These are phyloP conservation scores for Primulina tabacum DNA, from an alignment of 257 asterid genomes.

Conservation along the genomic window DNA sequence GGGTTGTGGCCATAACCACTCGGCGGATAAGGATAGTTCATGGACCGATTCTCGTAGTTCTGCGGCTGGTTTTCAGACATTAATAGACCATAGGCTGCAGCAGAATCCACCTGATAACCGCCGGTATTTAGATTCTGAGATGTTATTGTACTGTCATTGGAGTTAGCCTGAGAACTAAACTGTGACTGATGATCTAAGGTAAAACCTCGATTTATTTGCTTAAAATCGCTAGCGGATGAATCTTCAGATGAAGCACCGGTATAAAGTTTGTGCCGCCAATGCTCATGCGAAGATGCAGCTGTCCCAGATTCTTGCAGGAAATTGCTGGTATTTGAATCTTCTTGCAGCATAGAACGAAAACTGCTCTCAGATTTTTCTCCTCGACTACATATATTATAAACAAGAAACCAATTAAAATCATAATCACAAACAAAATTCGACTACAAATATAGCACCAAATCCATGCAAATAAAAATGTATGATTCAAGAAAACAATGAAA, in stretches of 20 bases:
- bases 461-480: not conserved
- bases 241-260: conserved; percentile 31
- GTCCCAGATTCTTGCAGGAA: conserved; percentile 44
- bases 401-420: not conserved
- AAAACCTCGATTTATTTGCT: conserved; percentile 43
- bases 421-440: not conserved
- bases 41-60: conserved; percentile 28
- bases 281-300: conserved; percentile 40
- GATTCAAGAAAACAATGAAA: not conserved
- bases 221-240: conserved; percentile 34
- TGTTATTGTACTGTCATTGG: conserved; percentile 40
- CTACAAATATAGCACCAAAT: not conserved
- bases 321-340: conserved; percentile 34
- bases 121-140: conserved; percentile 33
- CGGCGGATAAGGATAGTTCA: conserved; percentile 38
- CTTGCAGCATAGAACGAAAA: conserved; percentile 51
- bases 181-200: conserved; percentile 48
- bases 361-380: conserved; percentile 42
- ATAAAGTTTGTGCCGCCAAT: conserved; percentile 47
- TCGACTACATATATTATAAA: conserved; percentile 28
- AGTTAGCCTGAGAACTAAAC: conserved; percentile 41
- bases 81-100: conserved; percentile 44
- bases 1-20: conserved; percentile 31
- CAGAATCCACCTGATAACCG: conserved; percentile 50
- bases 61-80: conserved; percentile 40